phyloP scores from a whole-genome alignment of 306 rosid species.

The Quercus ilex region DNA sequence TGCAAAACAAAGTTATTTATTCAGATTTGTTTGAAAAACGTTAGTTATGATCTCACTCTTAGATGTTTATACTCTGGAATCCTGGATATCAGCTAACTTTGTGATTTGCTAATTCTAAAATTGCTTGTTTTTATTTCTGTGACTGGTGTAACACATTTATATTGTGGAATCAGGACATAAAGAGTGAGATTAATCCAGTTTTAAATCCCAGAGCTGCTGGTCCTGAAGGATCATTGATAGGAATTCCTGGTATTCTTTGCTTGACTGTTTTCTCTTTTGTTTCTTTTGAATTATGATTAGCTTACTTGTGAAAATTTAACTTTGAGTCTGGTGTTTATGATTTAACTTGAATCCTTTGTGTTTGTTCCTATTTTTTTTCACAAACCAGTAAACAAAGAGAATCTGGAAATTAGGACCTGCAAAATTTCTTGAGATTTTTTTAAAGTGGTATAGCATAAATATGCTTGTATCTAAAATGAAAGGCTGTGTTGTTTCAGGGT shows the following conservation, averaged over 20 bases:
- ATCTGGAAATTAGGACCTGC: conserved; percentile 8
- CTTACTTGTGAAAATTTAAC: conserved; percentile 1
- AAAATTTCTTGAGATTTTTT: not conserved
- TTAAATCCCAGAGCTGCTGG: conserved; percentile 90
- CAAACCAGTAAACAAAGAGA: not conserved
- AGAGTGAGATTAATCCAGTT: conserved; percentile 85
- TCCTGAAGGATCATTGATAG: conserved; percentile 85
- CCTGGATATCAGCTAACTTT: not conserved
- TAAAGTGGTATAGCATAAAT: conserved; percentile 9
- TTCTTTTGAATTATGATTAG: conserved; percentile 16
- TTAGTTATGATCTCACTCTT: not conserved
- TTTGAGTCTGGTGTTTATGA: not conserved
- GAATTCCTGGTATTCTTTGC: conserved; percentile 72
- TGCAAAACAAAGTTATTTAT: not conserved
- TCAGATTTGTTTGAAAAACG: not conserved
- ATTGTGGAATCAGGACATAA: conserved; percentile 64
- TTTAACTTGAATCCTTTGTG: not conserved
- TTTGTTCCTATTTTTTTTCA: conserved; percentile 11
- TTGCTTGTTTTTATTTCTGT: not conserved
- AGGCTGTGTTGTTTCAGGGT: conserved; percentile 56
- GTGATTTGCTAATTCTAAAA: not conserved
- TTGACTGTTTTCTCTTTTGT: not conserved
- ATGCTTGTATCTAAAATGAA: conserved; percentile 25
- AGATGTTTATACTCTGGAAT: not conserved
- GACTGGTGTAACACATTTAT: not conserved